phyloP scores from a whole-genome alignment of 345 rosid species.

The Melastoma malabathricum region DNA sequence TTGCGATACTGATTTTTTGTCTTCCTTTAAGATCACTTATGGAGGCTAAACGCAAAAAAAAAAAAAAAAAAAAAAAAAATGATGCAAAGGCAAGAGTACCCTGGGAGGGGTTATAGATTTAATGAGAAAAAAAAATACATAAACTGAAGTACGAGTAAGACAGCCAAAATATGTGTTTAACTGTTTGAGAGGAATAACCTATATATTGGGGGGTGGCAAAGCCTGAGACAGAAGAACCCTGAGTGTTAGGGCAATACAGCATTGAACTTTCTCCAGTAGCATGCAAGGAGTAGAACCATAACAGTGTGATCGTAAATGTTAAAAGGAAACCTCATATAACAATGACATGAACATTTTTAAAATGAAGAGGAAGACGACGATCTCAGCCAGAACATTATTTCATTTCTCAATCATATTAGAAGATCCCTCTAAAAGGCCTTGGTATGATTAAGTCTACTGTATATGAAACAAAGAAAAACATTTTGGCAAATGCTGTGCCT shows the following conservation, averaged over 20 bases:
- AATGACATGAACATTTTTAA: too few relatives aligned
- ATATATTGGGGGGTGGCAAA: conserved; percentile 51
- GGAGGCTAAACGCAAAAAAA: background rate
- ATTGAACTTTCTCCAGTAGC: background rate
- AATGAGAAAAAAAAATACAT: background rate
- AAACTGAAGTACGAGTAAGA: background rate
- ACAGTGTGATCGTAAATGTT: background rate
- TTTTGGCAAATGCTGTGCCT: background rate
- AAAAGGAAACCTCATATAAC: too few relatives aligned
- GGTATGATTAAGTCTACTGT: background rate
- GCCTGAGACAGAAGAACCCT: conserved; percentile 32
- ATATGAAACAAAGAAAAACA: background rate
- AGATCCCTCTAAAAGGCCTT: too few relatives aligned
- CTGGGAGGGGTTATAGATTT: background rate
- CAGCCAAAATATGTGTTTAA: conserved; percentile 14
- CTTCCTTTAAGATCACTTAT: background rate
- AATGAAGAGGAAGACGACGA: too few relatives aligned
- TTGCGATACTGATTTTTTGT: background rate
- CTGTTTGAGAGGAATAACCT: conserved; percentile 74
- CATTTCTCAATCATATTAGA: too few relatives aligned
- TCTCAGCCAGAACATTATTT: too few relatives aligned
- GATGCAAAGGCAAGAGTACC: background rate
- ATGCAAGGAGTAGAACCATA: background rate
- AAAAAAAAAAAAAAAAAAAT: conserved; percentile 1
- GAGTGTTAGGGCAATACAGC: conserved; percentile 1